Percentiles rank a stretch among this genome's conserved stretches.
Evolutionary conservation across 1,284 basidiomycete species (phyloP).

Genomic region (Veloporphyrellus conicus): DNA sequence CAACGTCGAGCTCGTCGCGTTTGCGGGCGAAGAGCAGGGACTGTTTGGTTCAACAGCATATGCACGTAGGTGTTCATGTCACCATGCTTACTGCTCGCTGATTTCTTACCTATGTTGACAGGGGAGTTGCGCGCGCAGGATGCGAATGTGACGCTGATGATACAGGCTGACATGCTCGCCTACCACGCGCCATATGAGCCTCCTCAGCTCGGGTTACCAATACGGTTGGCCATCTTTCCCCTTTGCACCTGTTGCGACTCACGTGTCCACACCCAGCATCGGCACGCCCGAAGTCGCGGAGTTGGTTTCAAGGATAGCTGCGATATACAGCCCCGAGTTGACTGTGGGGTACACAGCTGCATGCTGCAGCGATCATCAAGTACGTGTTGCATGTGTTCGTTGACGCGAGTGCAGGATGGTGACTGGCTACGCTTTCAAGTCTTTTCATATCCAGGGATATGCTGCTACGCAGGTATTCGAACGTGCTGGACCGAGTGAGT

Average conservation of each 20-base stretch:
- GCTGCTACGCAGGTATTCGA: slow-evolving; percentile 80
- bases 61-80: slow-evolving; percentile 46
- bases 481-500: slow-evolving; percentile 69
- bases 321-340: slow-evolving; percentile 78
- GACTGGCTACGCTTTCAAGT: slow-evolving; percentile 38
- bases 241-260: background rate
- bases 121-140: slow-evolving; percentile 52
- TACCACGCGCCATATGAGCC: slow-evolving; percentile 74
- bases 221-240: slow-evolving; percentile 38
- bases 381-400: slow-evolving; percentile 17
- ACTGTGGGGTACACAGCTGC: slow-evolving; percentile 71
- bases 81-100: background rate
- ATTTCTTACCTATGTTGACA: slow-evolving; percentile 21
- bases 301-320: slow-evolving; percentile 69
- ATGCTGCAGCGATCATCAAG: slow-evolving; percentile 87
- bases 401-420: background rate
- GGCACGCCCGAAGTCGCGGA: slow-evolving; percentile 72
- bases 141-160: slow-evolving; percentile 72
- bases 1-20: slow-evolving; percentile 66
- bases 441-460: slow-evolving; percentile 78
- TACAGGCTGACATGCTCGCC: slow-evolving; percentile 87
- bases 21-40: slow-evolving; percentile 73
- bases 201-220: slow-evolving; percentile 72
- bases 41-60: slow-evolving; percentile 63
- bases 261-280: slow-evolving; percentile 47